These are phyloP conservation scores for Scheffersomyces stambukii DNA, from an alignment of 1,139 yeast species.

Conservation along the genomic window DNA sequence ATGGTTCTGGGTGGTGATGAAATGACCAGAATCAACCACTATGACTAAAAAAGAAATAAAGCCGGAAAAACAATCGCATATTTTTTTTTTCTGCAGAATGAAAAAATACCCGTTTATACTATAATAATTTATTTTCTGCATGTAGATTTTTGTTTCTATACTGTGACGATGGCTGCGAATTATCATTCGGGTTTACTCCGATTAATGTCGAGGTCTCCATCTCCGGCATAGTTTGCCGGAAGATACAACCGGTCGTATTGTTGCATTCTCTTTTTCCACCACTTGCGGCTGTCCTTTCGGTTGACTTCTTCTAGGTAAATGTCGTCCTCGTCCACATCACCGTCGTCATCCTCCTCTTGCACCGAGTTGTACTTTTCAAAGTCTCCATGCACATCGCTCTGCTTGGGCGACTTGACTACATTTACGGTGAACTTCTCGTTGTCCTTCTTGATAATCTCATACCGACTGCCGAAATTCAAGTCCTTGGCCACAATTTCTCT, in stretches of 20 bases:
- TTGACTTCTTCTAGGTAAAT: conserved; percentile 38
- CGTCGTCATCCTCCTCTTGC: conserved; percentile 20
- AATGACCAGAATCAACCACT: no score
- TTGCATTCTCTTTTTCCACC: conserved; percentile 48
- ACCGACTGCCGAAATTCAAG: conserved; percentile 50
- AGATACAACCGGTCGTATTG: conserved; percentile 17
- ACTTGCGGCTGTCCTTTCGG: conserved; percentile 32
- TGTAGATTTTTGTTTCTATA: no score
- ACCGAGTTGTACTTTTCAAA: conserved; percentile 11
- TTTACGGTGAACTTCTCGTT: conserved; percentile 13
- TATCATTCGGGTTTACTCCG: no score
- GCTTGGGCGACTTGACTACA: conserved; percentile 17
- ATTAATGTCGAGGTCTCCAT: conserved; percentile 8
- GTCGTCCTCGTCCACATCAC: conserved; percentile 31
- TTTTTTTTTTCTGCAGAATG: no score
- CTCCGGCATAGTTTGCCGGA: conserved; percentile 7
- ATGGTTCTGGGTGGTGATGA: not conserved
- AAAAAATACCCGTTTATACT: no score
- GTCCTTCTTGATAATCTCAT: conserved; percentile 19
- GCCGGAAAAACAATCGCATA: no score
- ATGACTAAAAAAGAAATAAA: no score
- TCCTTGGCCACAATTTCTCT: conserved; percentile 77
- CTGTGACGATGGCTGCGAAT: no score
- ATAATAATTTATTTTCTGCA: no score
- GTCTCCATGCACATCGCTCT: conserved; percentile 17